Conservation (phyloP, 2,329 filamentous ascomycete genomes). For the Aspergillus uvarum region DNA sequence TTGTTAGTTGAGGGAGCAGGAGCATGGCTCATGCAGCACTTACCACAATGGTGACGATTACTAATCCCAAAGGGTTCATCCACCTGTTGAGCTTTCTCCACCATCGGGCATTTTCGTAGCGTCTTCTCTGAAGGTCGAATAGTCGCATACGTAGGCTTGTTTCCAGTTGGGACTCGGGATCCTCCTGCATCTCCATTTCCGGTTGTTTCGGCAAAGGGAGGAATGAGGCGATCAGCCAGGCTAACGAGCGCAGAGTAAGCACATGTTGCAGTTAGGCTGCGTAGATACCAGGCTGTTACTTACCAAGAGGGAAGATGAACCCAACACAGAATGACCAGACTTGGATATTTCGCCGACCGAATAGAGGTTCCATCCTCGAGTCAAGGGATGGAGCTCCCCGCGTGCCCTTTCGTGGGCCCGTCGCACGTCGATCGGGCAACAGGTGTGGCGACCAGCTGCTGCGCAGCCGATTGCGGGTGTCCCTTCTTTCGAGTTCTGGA, state of each 20-base stretch:
- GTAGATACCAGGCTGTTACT: constrained; percentile 29
- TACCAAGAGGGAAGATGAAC: constrained; percentile 73
- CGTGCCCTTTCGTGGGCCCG: constrained; percentile 54
- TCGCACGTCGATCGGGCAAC: constrained; percentile 60
- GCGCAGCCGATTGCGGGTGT: constrained; percentile 50
- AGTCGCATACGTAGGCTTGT: constrained; percentile 47
- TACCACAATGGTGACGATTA: constrained; percentile 57
- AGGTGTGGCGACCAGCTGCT: constrained; percentile 74
- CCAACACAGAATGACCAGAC: constrained; percentile 72
- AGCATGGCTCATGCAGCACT: constrained; percentile 27
- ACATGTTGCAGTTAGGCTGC: not conserved
- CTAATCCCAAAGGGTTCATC: constrained; percentile 59
- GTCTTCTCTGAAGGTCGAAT: constrained; percentile 47
- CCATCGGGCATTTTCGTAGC: constrained; percentile 62
- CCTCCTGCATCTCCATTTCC: constrained; percentile 50
- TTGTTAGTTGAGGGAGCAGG: constrained; percentile 7
- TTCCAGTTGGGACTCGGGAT: constrained; percentile 44
- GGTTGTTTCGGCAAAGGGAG: constrained; percentile 67
- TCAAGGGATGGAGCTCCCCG: constrained; percentile 74
- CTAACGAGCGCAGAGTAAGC: constrained; percentile 41
- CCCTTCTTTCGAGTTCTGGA: constrained; percentile 25
- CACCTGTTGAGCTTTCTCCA: constrained; percentile 63
- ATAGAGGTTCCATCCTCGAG: constrained; percentile 61
- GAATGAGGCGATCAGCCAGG: constrained; percentile 77
- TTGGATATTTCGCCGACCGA: constrained; percentile 71